Percentiles rank a stretch among this genome's conserved stretches.
Conservation (phyloP, 106 monocot species). For the Posidonia australis region DNA sequence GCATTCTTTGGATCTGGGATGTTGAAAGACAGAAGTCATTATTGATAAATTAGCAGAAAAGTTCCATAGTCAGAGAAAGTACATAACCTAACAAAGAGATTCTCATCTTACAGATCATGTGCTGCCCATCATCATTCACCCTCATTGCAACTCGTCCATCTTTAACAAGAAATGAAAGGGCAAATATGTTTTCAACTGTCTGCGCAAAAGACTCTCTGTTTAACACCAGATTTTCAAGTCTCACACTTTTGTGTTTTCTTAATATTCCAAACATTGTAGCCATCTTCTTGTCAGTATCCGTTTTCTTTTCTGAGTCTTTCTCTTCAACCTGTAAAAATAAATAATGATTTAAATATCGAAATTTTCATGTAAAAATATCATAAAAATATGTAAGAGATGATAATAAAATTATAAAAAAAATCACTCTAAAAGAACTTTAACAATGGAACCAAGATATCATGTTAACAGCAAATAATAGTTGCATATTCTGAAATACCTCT, state of each 20-base stretch:
- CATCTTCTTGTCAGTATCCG: constrained; percentile 76
- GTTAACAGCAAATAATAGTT: neutral
- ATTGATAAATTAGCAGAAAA: neutral
- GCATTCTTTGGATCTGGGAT: constrained; percentile 70
- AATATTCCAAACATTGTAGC: constrained; percentile 49
- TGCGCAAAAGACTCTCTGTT: constrained; percentile 67
- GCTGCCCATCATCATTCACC: constrained; percentile 28
- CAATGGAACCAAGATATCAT: neutral
- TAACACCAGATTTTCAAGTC: constrained; percentile 50
- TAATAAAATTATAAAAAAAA: no score
- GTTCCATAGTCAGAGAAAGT: neutral
- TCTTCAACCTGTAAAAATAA: constrained; percentile 35
- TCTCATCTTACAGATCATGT: constrained; percentile 46
- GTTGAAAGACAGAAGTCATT: neutral
- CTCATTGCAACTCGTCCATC: constrained; percentile 63
- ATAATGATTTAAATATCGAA: neutral
- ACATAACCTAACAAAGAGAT: neutral
- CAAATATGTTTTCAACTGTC: constrained; percentile 78
- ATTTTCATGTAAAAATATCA: neutral
- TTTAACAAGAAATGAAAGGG: constrained; percentile 73
- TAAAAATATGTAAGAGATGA: no score
- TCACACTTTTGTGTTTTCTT: constrained; percentile 32
- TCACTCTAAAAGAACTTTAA: neutral
- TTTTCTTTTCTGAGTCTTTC: constrained; percentile 23
- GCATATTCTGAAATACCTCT: constrained; percentile 34